phyloP scores from a whole-genome alignment of 192 early-diverging fungal genomes.

The Linnemannia hyalina region DNA sequence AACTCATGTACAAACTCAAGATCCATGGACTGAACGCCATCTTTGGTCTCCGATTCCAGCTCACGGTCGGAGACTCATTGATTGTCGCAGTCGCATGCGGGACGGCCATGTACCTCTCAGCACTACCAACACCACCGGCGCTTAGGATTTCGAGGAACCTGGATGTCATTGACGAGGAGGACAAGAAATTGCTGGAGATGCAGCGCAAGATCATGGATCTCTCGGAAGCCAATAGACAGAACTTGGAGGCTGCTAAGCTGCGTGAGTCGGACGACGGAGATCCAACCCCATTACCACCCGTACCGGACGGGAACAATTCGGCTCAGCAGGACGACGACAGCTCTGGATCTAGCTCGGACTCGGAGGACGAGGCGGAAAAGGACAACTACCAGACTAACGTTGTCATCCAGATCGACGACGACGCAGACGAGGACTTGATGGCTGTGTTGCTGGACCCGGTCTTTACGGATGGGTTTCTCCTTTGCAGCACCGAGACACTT shows the following conservation, averaged over 20 bases:
- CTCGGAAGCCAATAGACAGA: constrained; percentile 74
- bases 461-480: constrained; percentile 71
- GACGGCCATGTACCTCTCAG: constrained; percentile 78
- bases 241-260: constrained; percentile 67
- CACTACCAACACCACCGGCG: constrained; percentile 77
- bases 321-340: constrained; percentile 45
- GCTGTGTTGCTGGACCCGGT: constrained; percentile 66
- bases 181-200: constrained; percentile 74
- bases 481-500: constrained; percentile 70
- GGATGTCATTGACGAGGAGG: constrained; percentile 81
- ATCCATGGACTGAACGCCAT: constrained; percentile 84
- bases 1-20: constrained; percentile 83
- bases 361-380: constrained; percentile 50
- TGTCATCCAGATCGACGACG: constrained; percentile 86
- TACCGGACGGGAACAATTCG: constrained; percentile 28
- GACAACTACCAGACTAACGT: constrained; percentile 59
- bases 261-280: constrained; percentile 47
- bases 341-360: constrained; percentile 29
- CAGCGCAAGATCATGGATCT: constrained; percentile 76
- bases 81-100: constrained; percentile 78
- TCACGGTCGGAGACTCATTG: constrained; percentile 66
- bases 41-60: constrained; percentile 72
- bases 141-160: constrained; percentile 81
- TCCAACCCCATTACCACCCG: constrained; percentile 14
- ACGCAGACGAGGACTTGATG: constrained; percentile 82